Percentiles rank a stretch among this genome's conserved stretches.
These are phyloP conservation scores for Rubia tinctorum DNA, from an alignment of 305 asterid genomes.

Conservation along the genomic window DNA sequence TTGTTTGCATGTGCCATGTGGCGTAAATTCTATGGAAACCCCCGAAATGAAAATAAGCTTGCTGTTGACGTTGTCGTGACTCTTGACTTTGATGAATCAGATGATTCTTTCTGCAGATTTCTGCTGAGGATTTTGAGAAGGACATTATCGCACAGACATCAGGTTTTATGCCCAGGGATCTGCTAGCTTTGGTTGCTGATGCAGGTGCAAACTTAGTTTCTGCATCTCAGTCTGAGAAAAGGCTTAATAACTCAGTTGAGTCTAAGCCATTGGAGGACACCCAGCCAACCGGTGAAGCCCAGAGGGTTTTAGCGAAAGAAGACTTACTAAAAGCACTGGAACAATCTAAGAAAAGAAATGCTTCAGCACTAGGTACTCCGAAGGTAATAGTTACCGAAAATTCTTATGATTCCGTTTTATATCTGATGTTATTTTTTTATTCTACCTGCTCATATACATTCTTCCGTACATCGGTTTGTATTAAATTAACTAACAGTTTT, in stretches of 20 bases:
- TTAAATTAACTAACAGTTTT: not conserved
- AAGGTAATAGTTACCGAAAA: constrained; percentile 48
- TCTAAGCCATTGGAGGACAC: constrained; percentile 34
- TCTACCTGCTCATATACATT: not conserved
- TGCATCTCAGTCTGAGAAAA: constrained; percentile 33
- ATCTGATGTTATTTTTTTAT: constrained; percentile 1
- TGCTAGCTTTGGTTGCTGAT: constrained; percentile 88
- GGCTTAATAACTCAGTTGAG: constrained; percentile 36
- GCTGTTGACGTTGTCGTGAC: constrained; percentile 17
- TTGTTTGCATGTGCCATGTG: not conserved
- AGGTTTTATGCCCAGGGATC: constrained; percentile 94
- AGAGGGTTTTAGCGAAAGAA: constrained; percentile 54
- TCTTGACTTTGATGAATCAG: constrained; percentile 35
- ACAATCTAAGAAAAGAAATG: constrained; percentile 89
- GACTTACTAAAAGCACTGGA: constrained; percentile 81
- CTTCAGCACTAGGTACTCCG: constrained; percentile 95
- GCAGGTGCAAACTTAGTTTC: constrained; percentile 68
- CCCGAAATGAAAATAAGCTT: not conserved
- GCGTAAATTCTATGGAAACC: not conserved
- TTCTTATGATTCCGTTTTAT: not conserved
- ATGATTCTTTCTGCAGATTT: constrained; percentile 44
- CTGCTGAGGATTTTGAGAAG: constrained; percentile 68
- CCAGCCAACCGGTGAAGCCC: constrained; percentile 30
- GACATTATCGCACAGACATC: constrained; percentile 94
- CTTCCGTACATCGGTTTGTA: not conserved